Base-by-base conservation (phyloP, 148 eudicot genomes). In the Arctostaphylos glauca region DNA sequence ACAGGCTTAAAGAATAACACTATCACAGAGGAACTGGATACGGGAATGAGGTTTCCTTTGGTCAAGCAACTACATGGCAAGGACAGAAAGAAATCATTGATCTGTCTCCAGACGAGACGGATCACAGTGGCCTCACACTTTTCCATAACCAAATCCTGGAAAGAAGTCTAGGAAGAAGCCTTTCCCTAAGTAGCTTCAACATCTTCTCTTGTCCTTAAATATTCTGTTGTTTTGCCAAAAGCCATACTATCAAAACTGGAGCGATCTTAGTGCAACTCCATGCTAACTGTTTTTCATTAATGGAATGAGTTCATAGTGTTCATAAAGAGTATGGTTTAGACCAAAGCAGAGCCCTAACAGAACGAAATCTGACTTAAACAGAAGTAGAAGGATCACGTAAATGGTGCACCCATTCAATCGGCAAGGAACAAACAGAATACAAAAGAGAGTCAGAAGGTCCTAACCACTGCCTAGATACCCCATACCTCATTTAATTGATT, bases 111-210 rank as follows among this genome's bases (percentile, higher is more conserved):
- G n/a, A 52, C 21, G 19, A 25, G 21, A 1, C 5, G 5, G 31
- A 76, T 23, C 31, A 53, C 2, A 21, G n/a, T 76, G 19, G 44
- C 31, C 15, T 50, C 55, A 19, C 19, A 21, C 56, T 49, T 41
- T 31, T 16, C 25, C 31, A 12, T 21, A n/a, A 74, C 56, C 31
- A 50, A 73, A 46, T 3, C 49, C 49, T 6, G n/a, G 25, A 78
- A 43, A 15, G 41, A 78, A 79, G 56, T 62, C 73, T 31, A 19
- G 72, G 31, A 14, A 79, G 53, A 79, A 46, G 60, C 43, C 72
- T 14, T n/a, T 79, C 18, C 55, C 81, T 60, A 79, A n/a, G 19
- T 41, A 18, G 31, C 43, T 44, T 78, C 68, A 56, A 56, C 67
- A 16, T 56, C 80, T 43, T 31, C 66, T 10, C 50, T 47, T n/a